Base-by-base conservation (phyloP, 768 basidiomycete genomes). In the Podaxis sp. region DNA sequence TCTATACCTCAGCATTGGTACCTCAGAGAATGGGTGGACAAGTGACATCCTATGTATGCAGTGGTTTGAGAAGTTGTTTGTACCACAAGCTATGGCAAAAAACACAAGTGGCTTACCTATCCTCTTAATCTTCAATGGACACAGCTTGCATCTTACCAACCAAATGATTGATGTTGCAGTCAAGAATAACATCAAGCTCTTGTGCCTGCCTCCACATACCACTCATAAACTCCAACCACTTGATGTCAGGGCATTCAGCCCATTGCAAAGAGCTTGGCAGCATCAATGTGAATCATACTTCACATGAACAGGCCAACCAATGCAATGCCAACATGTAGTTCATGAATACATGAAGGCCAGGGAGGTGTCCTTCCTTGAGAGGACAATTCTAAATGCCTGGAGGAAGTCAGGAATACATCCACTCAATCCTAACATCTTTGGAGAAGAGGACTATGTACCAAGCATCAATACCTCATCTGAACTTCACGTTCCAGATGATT, bases 21-120 rank as follows among this genome's bases (percentile, higher is more conserved):
- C 40, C 40, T 78, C 76, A 3, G 70, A 67, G 13, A 78, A 76
- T 50, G 77, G 79, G 8, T 80, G 78, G 78, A 79, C 74, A 9
- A 74, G 76, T 63, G 75, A 5, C 9, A 29, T 0, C 37, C 64
- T n/a, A 78, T 76, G 79, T 57, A 41, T 17, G 17, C 9, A 41
- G 12, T 41, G 40, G 12, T 41, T 78, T 0, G 51, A 71, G 57
- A 61, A 71, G 8, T 73, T 73, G 37, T 80, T 79, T 63, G 66
- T 74, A 0, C 75, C 73, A 8, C 36, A 51, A 11, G 72, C 69
- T 13, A 40, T 27, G 19, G 66, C 53, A 6, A 40, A 52, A 13
- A 67, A 69, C 33, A 63, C 49, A 12, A 50, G 61, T 12, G 56
- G 60, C 62, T 65, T 65, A 0, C 73, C 70, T n/a, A 69, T 65